Evolutionary conservation across 768 basidiomycete genomes (phyloP).

Genomic region (Tulasnella calospora): DNA sequence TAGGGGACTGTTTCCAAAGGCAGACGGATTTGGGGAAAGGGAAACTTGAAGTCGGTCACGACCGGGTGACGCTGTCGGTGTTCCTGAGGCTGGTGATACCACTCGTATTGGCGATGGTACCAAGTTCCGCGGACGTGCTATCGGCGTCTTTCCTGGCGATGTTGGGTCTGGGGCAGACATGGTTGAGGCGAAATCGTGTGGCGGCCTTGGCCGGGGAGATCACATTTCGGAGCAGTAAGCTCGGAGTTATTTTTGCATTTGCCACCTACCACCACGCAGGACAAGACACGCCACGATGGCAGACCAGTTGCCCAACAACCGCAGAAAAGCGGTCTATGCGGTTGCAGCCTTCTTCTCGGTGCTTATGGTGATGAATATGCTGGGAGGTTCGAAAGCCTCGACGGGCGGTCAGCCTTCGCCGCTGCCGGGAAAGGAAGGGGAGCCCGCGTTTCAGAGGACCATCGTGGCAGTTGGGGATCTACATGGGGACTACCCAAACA

Average conservation of each 20-base stretch:
- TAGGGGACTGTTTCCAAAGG: background rate
- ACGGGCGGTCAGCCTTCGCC: background rate
- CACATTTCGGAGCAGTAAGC: background rate
- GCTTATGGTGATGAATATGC: background rate
- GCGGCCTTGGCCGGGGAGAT: background rate
- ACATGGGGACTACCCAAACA: slow-evolving; percentile 82
- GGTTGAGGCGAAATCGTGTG: background rate
- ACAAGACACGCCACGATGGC: background rate
- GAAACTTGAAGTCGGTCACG: slow-evolving; percentile 4
- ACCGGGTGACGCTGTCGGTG: background rate
- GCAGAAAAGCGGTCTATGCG: background rate
- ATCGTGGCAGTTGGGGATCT: slow-evolving; percentile 90
- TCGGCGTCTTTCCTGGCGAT: slow-evolving; percentile 4
- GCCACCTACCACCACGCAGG: background rate
- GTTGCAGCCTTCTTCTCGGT: background rate
- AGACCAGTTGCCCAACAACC: background rate
- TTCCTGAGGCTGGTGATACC: background rate
- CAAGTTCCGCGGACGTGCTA: background rate
- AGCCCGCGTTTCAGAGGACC: slow-evolving; percentile 17
- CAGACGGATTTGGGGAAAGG: slow-evolving; percentile 19
- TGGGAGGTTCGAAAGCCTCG: background rate
- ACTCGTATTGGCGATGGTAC: slow-evolving; percentile 10
- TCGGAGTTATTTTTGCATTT: background rate
- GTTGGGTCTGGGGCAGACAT: slow-evolving; percentile 12
- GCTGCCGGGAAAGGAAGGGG: background rate